Percentiles rank a stretch among this genome's conserved stretches.
Evolutionary conservation across 139 green algal genomes (phyloP).

Genomic region (Picochlorum sp.): DNA sequence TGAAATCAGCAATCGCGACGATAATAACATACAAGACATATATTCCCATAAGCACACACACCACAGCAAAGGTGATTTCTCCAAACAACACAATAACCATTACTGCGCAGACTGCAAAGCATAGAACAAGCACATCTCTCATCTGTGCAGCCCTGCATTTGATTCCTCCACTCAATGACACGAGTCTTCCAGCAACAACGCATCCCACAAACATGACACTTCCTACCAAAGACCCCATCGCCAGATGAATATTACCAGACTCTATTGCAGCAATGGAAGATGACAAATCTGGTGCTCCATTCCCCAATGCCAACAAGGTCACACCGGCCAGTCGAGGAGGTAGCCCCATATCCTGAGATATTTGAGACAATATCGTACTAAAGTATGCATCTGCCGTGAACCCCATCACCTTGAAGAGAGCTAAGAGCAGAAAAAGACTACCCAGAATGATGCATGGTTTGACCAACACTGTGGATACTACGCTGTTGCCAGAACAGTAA

Average conservation of each 20-base stretch:
- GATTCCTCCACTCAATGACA: conserved; percentile 44
- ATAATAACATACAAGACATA: conserved; percentile 57
- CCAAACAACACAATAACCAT: conserved; percentile 16
- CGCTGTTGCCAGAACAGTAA: conserved; percentile 27
- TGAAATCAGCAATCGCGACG: conserved; percentile 61
- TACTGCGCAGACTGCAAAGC: conserved; percentile 27
- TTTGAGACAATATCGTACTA: conserved; percentile 64
- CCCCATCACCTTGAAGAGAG: conserved; percentile 65
- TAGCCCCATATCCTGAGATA: conserved; percentile 72
- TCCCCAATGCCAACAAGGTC: conserved; percentile 82
- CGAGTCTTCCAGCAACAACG: conserved; percentile 47
- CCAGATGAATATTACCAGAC: conserved; percentile 28
- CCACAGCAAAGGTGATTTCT: conserved; percentile 18
- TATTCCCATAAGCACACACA: conserved; percentile 40
- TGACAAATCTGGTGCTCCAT: conserved; percentile 79
- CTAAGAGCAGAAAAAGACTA: conserved; percentile 13
- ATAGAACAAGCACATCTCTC: conserved; percentile 59
- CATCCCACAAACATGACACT: conserved; percentile 75
- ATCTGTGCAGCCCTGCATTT: conserved; percentile 60
- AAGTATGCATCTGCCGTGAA: conserved; percentile 81
- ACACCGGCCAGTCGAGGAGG: conserved; percentile 77
- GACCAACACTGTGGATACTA: background rate
- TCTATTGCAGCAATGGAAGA: conserved; percentile 69
- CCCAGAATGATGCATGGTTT: background rate
- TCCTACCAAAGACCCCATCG: conserved; percentile 43